These are phyloP conservation scores for Trichophaea hybrida DNA, from an alignment of 2,329 filamentous ascomycete species.

Conservation along the genomic window DNA sequence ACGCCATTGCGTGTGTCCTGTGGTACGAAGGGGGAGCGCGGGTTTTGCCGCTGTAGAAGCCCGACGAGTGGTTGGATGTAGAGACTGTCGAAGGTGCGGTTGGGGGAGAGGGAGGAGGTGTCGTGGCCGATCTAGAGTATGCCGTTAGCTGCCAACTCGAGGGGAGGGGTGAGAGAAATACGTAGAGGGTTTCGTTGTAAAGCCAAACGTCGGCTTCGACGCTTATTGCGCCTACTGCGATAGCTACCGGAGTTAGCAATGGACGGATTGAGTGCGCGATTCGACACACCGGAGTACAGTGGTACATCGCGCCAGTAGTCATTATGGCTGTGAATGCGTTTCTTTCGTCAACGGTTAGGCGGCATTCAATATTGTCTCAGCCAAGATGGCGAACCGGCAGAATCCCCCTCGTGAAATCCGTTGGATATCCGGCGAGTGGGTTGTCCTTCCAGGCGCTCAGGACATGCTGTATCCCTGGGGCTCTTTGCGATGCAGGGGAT, in stretches of 20 bases:
- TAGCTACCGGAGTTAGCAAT: constrained; percentile 30
- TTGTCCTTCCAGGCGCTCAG: constrained; percentile 30
- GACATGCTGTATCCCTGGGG: constrained; percentile 9
- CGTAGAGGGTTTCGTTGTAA: constrained; percentile 41
- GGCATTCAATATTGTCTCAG: neutral
- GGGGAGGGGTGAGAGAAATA: constrained; percentile 28
- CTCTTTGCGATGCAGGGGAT: neutral
- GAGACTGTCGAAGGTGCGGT: constrained; percentile 46
- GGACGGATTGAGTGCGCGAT: constrained; percentile 37
- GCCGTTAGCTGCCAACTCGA: too few species aligned
- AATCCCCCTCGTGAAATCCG: constrained; percentile 40
- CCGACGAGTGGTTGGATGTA: constrained; percentile 51
- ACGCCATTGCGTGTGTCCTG: constrained; percentile 19
- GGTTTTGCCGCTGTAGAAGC: constrained; percentile 43
- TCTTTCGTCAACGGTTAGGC: constrained; percentile 29
- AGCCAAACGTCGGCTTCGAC: constrained; percentile 59
- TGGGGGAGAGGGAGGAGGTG: constrained; percentile 38
- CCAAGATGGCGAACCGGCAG: constrained; percentile 21
- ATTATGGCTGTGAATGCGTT: constrained; percentile 44
- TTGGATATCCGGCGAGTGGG: constrained; percentile 35
- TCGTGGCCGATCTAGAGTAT: constrained; percentile 39
- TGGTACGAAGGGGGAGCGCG: constrained; percentile 33
- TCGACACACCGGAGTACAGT: constrained; percentile 45
- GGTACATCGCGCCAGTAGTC: constrained; percentile 54
- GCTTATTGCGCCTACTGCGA: constrained; percentile 45